A percentile compares a stretch with the other conserved stretches of the same genome.
phyloP scores from a whole-genome alignment of 768 basidiomycete species.

The Rhodotorula babjevae region DNA sequence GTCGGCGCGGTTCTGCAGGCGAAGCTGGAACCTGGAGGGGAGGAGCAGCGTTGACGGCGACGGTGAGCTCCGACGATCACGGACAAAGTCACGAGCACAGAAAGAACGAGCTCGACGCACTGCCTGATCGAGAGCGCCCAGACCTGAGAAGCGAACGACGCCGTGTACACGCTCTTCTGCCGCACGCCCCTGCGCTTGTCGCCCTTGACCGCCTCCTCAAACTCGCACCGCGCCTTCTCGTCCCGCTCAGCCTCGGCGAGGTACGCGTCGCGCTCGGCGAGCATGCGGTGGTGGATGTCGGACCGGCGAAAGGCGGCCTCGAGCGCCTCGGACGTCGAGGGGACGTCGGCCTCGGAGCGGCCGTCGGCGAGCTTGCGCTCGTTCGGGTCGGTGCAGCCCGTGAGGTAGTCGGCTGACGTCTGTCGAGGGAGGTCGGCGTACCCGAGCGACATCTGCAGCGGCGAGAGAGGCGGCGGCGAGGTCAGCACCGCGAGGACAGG shows the following conservation, averaged over 20 bases:
- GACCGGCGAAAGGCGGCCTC: conserved; percentile 62
- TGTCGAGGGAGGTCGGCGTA: conserved; percentile 48
- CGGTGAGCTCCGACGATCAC: background rate
- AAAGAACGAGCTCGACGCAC: conserved; percentile 41
- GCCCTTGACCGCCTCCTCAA: conserved; percentile 66
- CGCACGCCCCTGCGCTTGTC: conserved; percentile 70
- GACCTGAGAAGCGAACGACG: conserved; percentile 70
- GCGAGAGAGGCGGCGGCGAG: background rate
- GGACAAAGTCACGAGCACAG: no score
- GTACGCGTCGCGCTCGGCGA: conserved; percentile 57
- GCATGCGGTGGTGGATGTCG: conserved; percentile 51
- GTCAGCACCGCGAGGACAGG: no score
- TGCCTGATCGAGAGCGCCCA: conserved; percentile 65
- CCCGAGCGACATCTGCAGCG: conserved; percentile 58
- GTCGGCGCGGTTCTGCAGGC: conserved; percentile 70
- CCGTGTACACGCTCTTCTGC: conserved; percentile 73
- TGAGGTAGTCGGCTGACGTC: conserved; percentile 51
- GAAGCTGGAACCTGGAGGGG: conserved; percentile 46
- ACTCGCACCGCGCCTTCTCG: conserved; percentile 58
- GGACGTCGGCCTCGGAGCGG: conserved; percentile 58
- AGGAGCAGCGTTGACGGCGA: no score
- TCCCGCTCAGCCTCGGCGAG: conserved; percentile 59
- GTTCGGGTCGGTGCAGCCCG: conserved; percentile 63
- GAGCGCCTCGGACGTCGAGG: conserved; percentile 63
- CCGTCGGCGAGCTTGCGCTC: conserved; percentile 74